Evolutionary conservation across 352 stramenopile genomes (phyloP).

Genomic region (Aphanomyces astaci): DNA sequence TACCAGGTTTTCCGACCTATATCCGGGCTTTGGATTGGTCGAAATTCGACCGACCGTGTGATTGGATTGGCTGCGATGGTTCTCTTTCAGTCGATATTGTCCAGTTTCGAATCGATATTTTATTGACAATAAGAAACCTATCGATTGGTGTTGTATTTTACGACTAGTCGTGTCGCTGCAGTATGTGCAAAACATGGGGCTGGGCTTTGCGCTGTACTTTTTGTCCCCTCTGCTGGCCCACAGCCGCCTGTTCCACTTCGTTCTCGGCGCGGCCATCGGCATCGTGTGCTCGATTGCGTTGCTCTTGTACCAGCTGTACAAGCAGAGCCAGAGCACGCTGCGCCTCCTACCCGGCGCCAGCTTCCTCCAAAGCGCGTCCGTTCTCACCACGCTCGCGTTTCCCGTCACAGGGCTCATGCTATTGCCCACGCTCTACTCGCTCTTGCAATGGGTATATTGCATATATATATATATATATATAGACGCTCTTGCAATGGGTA

Average conservation of each 20-base stretch:
- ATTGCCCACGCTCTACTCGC: constrained; percentile 59
- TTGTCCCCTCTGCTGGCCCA: constrained; percentile 46
- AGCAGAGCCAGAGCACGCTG: constrained; percentile 56
- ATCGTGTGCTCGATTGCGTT: constrained; percentile 72
- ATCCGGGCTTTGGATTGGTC: too few species aligned
- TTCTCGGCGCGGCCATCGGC: constrained; percentile 51
- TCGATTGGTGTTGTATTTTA: background rate
- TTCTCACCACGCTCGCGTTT: constrained; percentile 58
- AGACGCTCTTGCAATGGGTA: too few species aligned
- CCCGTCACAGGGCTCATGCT: constrained; percentile 72
- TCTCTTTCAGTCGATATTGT: too few species aligned
- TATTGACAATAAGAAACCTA: background rate
- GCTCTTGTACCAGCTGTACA: constrained; percentile 70
- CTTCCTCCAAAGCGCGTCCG: constrained; percentile 57
- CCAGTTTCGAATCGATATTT: too few species aligned
- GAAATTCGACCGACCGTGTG: too few species aligned
- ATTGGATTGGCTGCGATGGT: too few species aligned
- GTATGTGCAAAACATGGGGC: constrained; percentile 67
- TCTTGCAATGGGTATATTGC: constrained; percentile 50
- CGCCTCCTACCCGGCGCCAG: constrained; percentile 64
- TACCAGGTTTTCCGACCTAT: too few species aligned
- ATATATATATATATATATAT: too few species aligned
- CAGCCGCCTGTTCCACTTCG: constrained; percentile 73
- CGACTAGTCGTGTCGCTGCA: background rate
- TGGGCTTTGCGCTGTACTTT: constrained; percentile 65